phyloP scores from a whole-genome alignment of 2,329 filamentous ascomycete genomes.

The Fusarium stilboides region DNA sequence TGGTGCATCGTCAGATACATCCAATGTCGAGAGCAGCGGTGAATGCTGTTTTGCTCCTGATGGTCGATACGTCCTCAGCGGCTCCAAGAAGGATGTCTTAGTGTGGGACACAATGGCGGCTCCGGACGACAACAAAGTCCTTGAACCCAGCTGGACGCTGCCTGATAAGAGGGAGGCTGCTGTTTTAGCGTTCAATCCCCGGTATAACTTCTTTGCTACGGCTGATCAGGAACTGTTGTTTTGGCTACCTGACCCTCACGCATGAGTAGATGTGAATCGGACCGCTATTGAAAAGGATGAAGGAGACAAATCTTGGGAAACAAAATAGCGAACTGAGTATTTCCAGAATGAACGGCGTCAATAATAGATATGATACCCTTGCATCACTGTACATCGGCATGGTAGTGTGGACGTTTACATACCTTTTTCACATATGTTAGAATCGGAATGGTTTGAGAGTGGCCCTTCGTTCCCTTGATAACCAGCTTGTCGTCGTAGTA shows the following conservation, averaged over 20 bases:
- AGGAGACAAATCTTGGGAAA: not conserved
- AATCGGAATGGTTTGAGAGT: too few species aligned
- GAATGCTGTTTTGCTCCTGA: slow-evolving; percentile 93
- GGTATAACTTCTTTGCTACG: slow-evolving; percentile 91
- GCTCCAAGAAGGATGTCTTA: slow-evolving; percentile 80
- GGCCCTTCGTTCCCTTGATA: too few species aligned
- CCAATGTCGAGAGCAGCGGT: slow-evolving; percentile 72
- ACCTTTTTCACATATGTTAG: too few species aligned
- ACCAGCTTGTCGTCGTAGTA: too few species aligned
- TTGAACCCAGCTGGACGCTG: slow-evolving; percentile 75
- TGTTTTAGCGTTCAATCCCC: slow-evolving; percentile 88
- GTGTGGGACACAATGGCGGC: slow-evolving; percentile 86
- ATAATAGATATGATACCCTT: slow-evolving; percentile 43
- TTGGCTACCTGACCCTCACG: slow-evolving; percentile 80
- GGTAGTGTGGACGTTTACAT: not conserved
- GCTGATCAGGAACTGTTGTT: slow-evolving; percentile 88
- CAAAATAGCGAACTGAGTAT: not conserved
- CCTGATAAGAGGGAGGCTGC: slow-evolving; percentile 79
- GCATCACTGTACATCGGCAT: slow-evolving; percentile 1
- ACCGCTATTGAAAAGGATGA: not conserved
- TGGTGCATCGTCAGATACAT: slow-evolving; percentile 54
- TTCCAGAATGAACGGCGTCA: slow-evolving; percentile 4
- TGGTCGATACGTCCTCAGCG: slow-evolving; percentile 88
- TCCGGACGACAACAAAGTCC: slow-evolving; percentile 68
- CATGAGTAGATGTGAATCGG: slow-evolving; percentile 52